Base-by-base conservation (phyloP, 2,329 filamentous ascomycete species). In the Claviceps fusiformis region DNA sequence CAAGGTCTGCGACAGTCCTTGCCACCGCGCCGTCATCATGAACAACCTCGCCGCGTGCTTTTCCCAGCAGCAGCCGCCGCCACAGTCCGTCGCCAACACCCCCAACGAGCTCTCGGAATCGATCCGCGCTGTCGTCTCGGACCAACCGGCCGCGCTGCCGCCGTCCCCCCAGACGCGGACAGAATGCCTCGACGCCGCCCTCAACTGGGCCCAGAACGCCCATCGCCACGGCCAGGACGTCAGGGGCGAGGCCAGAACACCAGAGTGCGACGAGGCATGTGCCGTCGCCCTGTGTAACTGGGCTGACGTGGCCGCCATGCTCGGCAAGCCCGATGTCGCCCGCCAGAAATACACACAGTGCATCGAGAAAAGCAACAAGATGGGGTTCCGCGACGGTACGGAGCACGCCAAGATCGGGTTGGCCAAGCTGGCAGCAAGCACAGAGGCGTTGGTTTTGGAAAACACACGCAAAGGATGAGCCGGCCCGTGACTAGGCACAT, bases 221-320 rank as follows among this genome's bases (percentile, higher is more conserved):
- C 72, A 91, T 39, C 74, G 77, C 27, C 79, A 89, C 55, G 82
- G 85, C 1, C 75, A 75, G 8, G 78, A 80, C 33, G 84, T 95
- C 46, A 70, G 77, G 55, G 80, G 83, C 4, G 80, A 86, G 0
- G 73, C 81, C 3, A 76, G 88, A 45, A 87, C 82, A 2, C 77
- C 84, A 52, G 89, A 95, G 64, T 96, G 92, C 64, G 89, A 95
- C 66, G 70, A 86, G 55, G 88, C 86, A 1, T 96, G 91, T 64
- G 86, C 86, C 2, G 86, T 86, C 6, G 87, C 91, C 8, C 82
- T 87, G n/a, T 87, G 89, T 68, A 95, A 95, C 65, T 79, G 95
- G 54, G 92, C 84, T 29, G 87, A 95, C 62, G 85, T 96, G 61
- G 85, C 87, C 0, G 82, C 87, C 60, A 84, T 93, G 79, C 71